Base-by-base conservation (phyloP, 139 green algal species). In the Marvania coccoides region DNA sequence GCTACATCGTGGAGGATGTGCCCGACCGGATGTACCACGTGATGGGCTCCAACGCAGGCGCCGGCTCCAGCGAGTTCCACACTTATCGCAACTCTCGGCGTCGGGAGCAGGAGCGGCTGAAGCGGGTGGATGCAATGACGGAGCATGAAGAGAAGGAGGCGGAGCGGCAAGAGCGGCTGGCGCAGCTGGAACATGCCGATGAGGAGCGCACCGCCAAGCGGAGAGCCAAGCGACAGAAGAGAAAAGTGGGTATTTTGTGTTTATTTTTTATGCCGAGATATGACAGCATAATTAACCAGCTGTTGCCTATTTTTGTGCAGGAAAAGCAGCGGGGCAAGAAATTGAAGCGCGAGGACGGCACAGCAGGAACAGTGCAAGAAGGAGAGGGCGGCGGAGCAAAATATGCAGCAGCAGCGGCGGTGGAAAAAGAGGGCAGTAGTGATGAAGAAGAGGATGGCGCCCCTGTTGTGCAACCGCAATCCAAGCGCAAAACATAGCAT, bases 61-160 rank as follows among this genome's bases (percentile, higher is more conserved):
- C 89, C n/a, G 87, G 87, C 51, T 91, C 82, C 55, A 84, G 89
- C 19, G 89, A 95, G 46, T 96, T 95, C 60, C 89, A 96, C 63
- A 87, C 88, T 60, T 96, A 96, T 56, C 60, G 89, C 14, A 75
- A 90, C 78, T 82, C 86, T 23, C 58, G 85, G 46, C 61, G 82
- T 10, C 60, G 76, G 24, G 86, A 93, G 40, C 74, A 90, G 42
- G 72, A 83, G 46, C 64, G 86, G 2, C 56, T 86, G 19, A 55
- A 71, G 1, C 53, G 76, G 7, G 79, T 91, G 8, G 69, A 81
- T 19, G 65, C 70, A 28, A 58, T 76, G 39, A 42, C 39, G 7
- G 38, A 65, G 61, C 14, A 75, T 34, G 45, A 31, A 29, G 24
- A 76, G 67, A 51, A 74, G 60, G 14, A 26, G 6, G 65, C 53